phyloP scores from a whole-genome alignment of 2,329 filamentous ascomycete species.

The Sporothrix schenckii region DNA sequence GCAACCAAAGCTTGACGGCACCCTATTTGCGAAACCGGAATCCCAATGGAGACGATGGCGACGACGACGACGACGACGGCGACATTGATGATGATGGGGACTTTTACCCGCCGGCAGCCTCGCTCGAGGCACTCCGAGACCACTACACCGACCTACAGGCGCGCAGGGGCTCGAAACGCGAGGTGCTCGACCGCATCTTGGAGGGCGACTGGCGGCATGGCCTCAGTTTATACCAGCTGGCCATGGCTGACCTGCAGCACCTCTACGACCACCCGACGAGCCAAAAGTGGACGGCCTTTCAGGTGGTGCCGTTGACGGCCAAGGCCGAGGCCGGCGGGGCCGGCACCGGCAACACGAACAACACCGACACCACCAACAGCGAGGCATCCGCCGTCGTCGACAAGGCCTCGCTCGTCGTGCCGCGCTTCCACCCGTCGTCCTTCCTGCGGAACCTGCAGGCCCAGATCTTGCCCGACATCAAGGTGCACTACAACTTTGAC shows the following conservation, averaged over 20 bases:
- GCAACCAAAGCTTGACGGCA: slow-evolving; percentile 61
- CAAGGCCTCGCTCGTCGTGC: slow-evolving; percentile 55
- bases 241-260: slow-evolving; percentile 69
- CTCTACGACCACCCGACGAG: slow-evolving; percentile 66
- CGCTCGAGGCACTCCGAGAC: slow-evolving; percentile 67
- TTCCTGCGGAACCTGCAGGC: slow-evolving; percentile 76
- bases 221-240: slow-evolving; percentile 66
- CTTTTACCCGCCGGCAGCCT: slow-evolving; percentile 68
- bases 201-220: slow-evolving; percentile 71
- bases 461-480: slow-evolving; percentile 75
- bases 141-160: slow-evolving; percentile 64
- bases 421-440: slow-evolving; percentile 77
- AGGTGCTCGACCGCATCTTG: slow-evolving; percentile 64
- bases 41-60: slow-evolving; percentile 29
- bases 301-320: slow-evolving; percentile 57
- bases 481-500: slow-evolving; percentile 80
- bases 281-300: slow-evolving; percentile 66
- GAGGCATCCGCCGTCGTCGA: slow-evolving; percentile 46
- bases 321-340: slow-evolving; percentile 33
- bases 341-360: slow-evolving; percentile 33
- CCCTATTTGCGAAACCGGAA: slow-evolving; percentile 56
- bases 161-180: slow-evolving; percentile 63
- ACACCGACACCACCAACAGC: neutral
- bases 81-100: slow-evolving; percentile 62
- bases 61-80: slow-evolving; percentile 48